phyloP scores from a whole-genome alignment of 1,284 basidiomycete genomes.

The Ustilago cynodontis region DNA sequence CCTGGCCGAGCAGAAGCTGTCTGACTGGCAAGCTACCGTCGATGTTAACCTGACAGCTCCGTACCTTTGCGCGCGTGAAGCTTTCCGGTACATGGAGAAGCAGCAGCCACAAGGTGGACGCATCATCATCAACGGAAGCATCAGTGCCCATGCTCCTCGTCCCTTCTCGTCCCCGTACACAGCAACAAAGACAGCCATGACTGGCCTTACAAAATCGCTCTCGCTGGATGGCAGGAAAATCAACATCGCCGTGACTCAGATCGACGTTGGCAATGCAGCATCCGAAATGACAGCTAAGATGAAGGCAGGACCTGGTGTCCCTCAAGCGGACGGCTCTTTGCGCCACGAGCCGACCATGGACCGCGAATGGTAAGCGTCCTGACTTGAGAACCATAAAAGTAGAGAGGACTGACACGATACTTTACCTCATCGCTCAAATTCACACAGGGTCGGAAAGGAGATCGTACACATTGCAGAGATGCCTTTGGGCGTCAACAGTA shows the following conservation, averaged over 20 bases:
- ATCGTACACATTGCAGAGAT: constrained; percentile 58
- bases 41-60: constrained; percentile 59
- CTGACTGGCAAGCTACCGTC: constrained; percentile 58
- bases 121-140: constrained; percentile 62
- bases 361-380: constrained; percentile 35
- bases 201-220: constrained; percentile 54
- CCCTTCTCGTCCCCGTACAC: constrained; percentile 52
- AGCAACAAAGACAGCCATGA: constrained; percentile 60
- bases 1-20: constrained; percentile 45
- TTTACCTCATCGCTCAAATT: neutral
- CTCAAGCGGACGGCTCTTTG: constrained; percentile 53
- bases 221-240: constrained; percentile 55
- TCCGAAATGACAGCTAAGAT: constrained; percentile 59
- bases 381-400: neutral
- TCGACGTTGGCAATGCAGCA: constrained; percentile 60
- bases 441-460: constrained; percentile 45
- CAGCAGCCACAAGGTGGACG: constrained; percentile 53
- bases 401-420: neutral
- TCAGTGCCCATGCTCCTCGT: constrained; percentile 54
- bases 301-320: constrained; percentile 50
- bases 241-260: constrained; percentile 59
- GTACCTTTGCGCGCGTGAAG: constrained; percentile 57
- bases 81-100: constrained; percentile 59
- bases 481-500: constrained; percentile 57
- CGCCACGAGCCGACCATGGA: constrained; percentile 57